Conservation (phyloP, 2,329 filamentous ascomycete species). For the Coleophoma cylindrospora region DNA sequence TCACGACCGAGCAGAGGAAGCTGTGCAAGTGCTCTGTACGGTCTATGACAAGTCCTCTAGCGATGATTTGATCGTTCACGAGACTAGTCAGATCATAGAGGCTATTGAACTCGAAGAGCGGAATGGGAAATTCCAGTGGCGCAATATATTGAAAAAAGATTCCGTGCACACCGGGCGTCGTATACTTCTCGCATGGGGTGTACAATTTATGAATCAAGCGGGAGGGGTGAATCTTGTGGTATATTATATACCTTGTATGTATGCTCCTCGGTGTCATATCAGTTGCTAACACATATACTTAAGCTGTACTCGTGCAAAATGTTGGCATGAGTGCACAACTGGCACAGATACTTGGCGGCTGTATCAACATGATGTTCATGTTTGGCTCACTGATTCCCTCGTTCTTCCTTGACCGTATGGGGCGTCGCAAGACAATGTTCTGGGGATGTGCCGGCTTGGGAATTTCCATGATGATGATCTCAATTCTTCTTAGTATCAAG, state of each 20-base stretch:
- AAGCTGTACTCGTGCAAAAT: conserved; percentile 7
- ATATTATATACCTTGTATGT: conserved; percentile 8
- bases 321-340: conserved; percentile 22
- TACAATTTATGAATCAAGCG: conserved; percentile 43
- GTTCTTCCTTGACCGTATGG: conserved; percentile 28
- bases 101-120: conserved; percentile 31
- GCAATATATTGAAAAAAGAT: conserved; percentile 36
- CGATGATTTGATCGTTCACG: conserved; percentile 27
- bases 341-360: conserved; percentile 22
- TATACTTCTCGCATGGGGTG: conserved; percentile 38
- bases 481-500: conserved; percentile 20
- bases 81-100: conserved; percentile 32
- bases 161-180: conserved; percentile 36
- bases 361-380: conserved; percentile 28
- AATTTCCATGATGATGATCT: conserved; percentile 31
- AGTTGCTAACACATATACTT: too few species aligned
- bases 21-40: conserved; percentile 22
- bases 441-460: conserved; percentile 29
- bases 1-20: conserved; percentile 23
- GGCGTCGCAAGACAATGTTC: conserved; percentile 36
- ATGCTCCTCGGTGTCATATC: conserved; percentile 17
- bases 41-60: conserved; percentile 32
- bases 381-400: conserved; percentile 28
- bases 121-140: conserved; percentile 28
- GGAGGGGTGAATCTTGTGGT: conserved; percentile 42